Base-by-base conservation (phyloP, 441 rosid genomes). In the Populus trichocarpa region DNA sequence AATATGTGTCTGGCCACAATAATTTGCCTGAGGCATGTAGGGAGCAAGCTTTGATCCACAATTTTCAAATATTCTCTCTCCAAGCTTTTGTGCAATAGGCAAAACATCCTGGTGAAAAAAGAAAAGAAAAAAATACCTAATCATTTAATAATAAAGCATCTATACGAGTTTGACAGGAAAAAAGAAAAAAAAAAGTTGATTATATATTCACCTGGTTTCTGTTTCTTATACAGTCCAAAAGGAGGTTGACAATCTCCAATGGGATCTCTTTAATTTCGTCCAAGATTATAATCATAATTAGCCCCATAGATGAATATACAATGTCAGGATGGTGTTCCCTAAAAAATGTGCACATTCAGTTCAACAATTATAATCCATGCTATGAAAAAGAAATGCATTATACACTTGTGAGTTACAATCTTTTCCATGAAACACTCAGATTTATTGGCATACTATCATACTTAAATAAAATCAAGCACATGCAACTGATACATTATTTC, bases 221-320 rank as follows among this genome's bases (percentile, higher is more conserved):
- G n/a, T 64, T 77, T 32, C 80, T 77, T 5, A 71, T 71, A 77
- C 25, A 8, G 36, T 20, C 71, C 30, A 77, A 77, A n/a, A 77
- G 70, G 22, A 33, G 18, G 8, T 46, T n/a, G 3, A 66, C 42
- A 77, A 77, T 75, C 71, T 65, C 50, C 32, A 59, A 23, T 46
- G 67, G 46, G 18, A 77, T 32, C 61, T 46, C 50, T 26, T 77
- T 50, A 30, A 16, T 50, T 46, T 71, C 66, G 35, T 64, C 71
- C 35, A 77, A 28, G 22, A 65, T 65, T 61, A 71, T 61, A 26
- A 77, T 77, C 80, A 77, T 71, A 66, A 40, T 71, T 25, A 63
- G 42, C 28, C 80, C 80, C 80, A 77, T 77, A n/a, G 9, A 71
- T 68, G 67, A 16, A 22, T 16, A 77, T 26, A 77, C 80, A 30